These are phyloP conservation scores for Zopfia rhizophila DNA, from an alignment of 2,329 filamentous ascomycete species.

Conservation along the genomic window DNA sequence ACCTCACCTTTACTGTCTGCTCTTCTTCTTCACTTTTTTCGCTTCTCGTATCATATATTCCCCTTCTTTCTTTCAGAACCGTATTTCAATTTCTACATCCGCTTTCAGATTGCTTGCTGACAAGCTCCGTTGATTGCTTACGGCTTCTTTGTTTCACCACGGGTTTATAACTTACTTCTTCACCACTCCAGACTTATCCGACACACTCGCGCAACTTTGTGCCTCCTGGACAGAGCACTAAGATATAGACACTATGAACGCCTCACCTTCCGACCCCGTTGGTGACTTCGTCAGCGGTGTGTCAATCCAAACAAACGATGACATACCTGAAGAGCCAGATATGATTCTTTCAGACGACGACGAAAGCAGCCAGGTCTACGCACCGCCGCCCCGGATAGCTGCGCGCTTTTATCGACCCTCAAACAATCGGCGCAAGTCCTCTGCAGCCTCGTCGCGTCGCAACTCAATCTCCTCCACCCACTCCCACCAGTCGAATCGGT, in stretches of 20 bases:
- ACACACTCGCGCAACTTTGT: slow-evolving; percentile 12
- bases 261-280: slow-evolving; percentile 47
- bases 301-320: slow-evolving; percentile 45
- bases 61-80: slow-evolving; percentile 20
- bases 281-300: slow-evolving; percentile 40
- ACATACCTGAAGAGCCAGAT: slow-evolving; percentile 55
- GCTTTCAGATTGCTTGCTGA: slow-evolving; percentile 19
- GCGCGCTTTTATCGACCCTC: slow-evolving; percentile 78
- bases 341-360: slow-evolving; percentile 53
- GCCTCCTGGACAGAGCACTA: neutral
- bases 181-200: slow-evolving; percentile 10
- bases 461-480: slow-evolving; percentile 83
- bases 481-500: slow-evolving; percentile 73
- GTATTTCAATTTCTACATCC: slow-evolving; percentile 14
- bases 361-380: slow-evolving; percentile 58
- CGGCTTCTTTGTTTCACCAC: slow-evolving; percentile 25
- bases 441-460: slow-evolving; percentile 79
- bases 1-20: too few species aligned
- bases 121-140: slow-evolving; percentile 5
- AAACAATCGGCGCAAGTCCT: slow-evolving; percentile 75
- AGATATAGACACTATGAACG: slow-evolving; percentile 25
- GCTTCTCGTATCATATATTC: slow-evolving; percentile 25
- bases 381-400: slow-evolving; percentile 79
- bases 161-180: slow-evolving; percentile 11
- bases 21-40: slow-evolving; percentile 16